Evolutionary conservation across 1,284 basidiomycete species (phyloP), one percentile per base, ranked within the genome.

Genomic region (Sporisorium reilianum): DNA sequence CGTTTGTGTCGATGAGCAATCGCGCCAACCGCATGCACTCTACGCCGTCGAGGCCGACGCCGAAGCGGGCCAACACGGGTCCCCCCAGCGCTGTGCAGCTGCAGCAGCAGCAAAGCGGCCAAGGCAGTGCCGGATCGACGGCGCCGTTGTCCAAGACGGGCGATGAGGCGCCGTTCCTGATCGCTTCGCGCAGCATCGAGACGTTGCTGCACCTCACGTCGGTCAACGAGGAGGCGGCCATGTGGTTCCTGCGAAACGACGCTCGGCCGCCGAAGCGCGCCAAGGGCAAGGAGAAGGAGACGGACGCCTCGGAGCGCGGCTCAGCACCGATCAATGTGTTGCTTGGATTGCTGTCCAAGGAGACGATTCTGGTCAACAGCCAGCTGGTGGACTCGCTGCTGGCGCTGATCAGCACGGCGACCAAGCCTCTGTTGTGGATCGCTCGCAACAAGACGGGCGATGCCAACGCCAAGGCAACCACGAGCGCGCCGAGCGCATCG

Each of bases 1-100:
- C 93, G 81, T 97, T 97, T 83, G 89, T 94, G 7, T 93, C 96
- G 84, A 91, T 98, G 91, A 77, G 74, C 69, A 72, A 66, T 50
- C 73, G 68, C n/a, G 75, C 77, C 12, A 66, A 72, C 44, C 70
- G 71, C 30, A 67, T 70, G 49, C 55, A 71, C 25, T 44, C 59
- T 30, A 84, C 83, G 22, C 82, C 82, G 9, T 70, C 61, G 32
- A 66, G 80, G 23, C 72, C 64, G 26, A 80, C 73, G 14, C 73
- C 76, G 9, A 74, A 69, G 41, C 78, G 79, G 52, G 46, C 59
- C 46, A 59, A 66, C 55, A 64, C 79, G 30, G 58, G 56, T 4
- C 63, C 67, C 28, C 76, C 60, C n/a, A 66, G 65, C 42, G 64
- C 58, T 11, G 20, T 60, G 10, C 59, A 65, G 5, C 59, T 62